Evolutionary conservation across 345 rosid species (phyloP), one percentile per base, ranked within the genome.

Genomic region (Arabis alpina): DNA sequence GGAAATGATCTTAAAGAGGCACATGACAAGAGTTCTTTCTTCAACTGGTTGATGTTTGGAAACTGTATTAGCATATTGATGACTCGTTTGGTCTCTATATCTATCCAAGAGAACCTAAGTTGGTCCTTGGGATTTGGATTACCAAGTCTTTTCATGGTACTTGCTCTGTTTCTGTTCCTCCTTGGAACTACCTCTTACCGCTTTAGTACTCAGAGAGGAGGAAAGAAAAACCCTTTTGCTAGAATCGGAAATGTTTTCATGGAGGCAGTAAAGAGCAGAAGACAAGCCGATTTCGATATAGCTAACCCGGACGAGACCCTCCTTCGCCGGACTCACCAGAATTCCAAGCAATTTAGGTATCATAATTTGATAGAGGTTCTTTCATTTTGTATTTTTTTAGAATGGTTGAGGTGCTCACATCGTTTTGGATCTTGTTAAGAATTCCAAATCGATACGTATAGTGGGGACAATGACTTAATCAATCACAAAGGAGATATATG

Each of bases 31-130:
- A 88, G 91, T 73, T 85, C 83, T 28, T 88, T 83, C 81, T 91
- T 91, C 73, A 91, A 91, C 59, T 87, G 96, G 97, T 89, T 88
- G 83, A 77, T 80, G 63, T 91, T 91, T 70, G 82, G 84, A 37
- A 48, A 78, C 48, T 80, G 84, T 43, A 70, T 23, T 13, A 82
- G 91, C 41, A 71, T 73, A 4, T 37, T 80, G 4, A 10, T 60
- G 1, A 76, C 88, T 2, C 82, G 79, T 55, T 49, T 69, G 57
- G 41, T 89, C 30, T 32, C 88, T 60, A 82, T 70, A 5, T 89
- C 84, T 71, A 77, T 89, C 24, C 97, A 91, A 55, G 97, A 91
- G 70, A 81, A 85, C 64, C 51, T 89, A 10, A 84, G 82, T 14
- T 91, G 96, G 97, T 87, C 78, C 10, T 80, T 84, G 64, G 97